These are phyloP conservation scores for Caulochytrium protostelioides DNA, from an alignment of 371 early-diverging fungal species.

Conservation along the genomic window DNA sequence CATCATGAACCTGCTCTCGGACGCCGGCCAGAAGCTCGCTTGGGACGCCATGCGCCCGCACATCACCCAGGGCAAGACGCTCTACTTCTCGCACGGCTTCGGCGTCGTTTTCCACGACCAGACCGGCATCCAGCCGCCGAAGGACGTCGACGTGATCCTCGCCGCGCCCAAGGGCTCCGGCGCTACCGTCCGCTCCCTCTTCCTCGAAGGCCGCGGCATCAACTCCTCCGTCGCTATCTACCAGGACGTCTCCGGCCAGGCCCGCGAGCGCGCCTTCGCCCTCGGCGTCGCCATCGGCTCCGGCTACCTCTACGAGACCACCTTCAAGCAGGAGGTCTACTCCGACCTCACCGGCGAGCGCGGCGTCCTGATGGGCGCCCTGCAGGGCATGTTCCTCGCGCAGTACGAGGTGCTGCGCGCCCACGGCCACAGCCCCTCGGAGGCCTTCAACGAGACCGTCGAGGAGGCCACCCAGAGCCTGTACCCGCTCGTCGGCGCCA, in stretches of 20 bases:
- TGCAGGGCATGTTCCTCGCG: conserved; percentile 87
- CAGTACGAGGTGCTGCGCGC: conserved; percentile 91
- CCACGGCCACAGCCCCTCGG: conserved; percentile 83
- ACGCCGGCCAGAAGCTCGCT: conserved; percentile 81
- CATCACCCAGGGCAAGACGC: conserved; percentile 87
- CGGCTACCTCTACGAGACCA: conserved; percentile 92
- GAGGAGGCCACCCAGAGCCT: conserved; percentile 96
- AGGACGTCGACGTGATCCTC: conserved; percentile 81
- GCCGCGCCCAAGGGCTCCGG: conserved; percentile 95
- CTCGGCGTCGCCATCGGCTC: conserved; percentile 88
- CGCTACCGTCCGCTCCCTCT: conserved; percentile 82
- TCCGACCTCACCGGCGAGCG: conserved; percentile 93
- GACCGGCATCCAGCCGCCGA: conserved; percentile 74
- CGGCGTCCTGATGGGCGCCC: conserved; percentile 94
- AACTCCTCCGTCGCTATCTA: conserved; percentile 90
- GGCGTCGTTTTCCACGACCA: conserved; percentile 79
- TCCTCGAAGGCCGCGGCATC: conserved; percentile 91
- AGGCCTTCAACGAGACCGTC: conserved; percentile 97
- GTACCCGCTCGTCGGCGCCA: conserved; percentile 84
- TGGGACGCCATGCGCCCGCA: conserved; percentile 76
- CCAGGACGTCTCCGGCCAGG: conserved; percentile 81
- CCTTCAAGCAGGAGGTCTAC: conserved; percentile 88
- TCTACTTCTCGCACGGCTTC: conserved; percentile 96
- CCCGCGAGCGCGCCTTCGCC: conserved; percentile 74
- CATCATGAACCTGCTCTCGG: conserved; percentile 87